A percentile compares a stretch with the other conserved stretches of the same genome.
These are phyloP conservation scores for Fusarium kyushuense DNA, from an alignment of 2,329 filamentous ascomycete species.

Conservation along the genomic window DNA sequence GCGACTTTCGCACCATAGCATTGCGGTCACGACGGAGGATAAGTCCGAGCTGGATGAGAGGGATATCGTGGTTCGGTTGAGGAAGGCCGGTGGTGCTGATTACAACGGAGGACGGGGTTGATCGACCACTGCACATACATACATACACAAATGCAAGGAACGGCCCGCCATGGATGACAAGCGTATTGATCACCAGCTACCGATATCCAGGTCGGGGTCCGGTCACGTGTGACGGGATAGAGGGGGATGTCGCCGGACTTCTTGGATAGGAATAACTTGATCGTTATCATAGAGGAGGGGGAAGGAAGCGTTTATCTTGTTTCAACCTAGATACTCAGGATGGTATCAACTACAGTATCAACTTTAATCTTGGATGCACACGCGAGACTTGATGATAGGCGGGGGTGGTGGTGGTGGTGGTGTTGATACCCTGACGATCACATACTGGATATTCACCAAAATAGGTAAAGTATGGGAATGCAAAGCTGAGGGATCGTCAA, in stretches of 20 bases:
- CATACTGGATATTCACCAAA: constrained; percentile 32
- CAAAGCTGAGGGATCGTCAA: neutral
- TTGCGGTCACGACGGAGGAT: constrained; percentile 72
- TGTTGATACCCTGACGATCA: constrained; percentile 32
- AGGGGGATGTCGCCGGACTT: constrained; percentile 29
- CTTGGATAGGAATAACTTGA: constrained; percentile 31
- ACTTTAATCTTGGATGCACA: constrained; percentile 4
- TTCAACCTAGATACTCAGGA: constrained; percentile 3
- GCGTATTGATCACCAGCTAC: constrained; percentile 11
- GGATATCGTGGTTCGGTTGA: constrained; percentile 70
- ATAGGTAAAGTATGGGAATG: constrained; percentile 20
- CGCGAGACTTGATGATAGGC: neutral
- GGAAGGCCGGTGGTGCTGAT: constrained; percentile 76
- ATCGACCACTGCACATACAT: constrained; percentile 10
- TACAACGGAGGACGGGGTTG: constrained; percentile 75
- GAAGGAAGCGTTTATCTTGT: constrained; percentile 1
- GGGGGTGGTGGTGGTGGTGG: constrained; percentile 4
- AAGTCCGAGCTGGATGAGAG: constrained; percentile 70
- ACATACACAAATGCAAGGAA: constrained; percentile 10
- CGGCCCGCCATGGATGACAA: constrained; percentile 13
- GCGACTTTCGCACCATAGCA: constrained; percentile 72
- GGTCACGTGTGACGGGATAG: constrained; percentile 26
- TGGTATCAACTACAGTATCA: constrained; percentile 8
- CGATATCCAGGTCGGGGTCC: neutral
- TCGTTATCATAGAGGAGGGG: neutral